Base-by-base conservation (phyloP, 208 protist species). In the Trypanosoma lewisi region DNA sequence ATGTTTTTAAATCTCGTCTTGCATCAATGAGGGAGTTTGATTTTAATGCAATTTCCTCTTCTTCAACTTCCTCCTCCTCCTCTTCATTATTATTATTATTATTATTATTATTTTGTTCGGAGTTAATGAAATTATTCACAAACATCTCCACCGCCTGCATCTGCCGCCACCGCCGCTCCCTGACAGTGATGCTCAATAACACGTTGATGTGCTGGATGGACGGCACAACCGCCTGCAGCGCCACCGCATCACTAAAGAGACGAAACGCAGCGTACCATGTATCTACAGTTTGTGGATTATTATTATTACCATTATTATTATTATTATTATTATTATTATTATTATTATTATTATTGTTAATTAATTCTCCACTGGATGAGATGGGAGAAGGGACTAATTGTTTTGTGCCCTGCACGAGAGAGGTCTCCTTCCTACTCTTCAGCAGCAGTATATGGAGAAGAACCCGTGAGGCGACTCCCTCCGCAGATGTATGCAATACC, bases 141-240 rank as follows among this genome's bases (percentile, higher is more conserved):
- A 86, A 87, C 36, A 66, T 73, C 54, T 88, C 82, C 31, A 89
- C 74, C 14, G 59, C 37, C 47, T 78, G 71, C 31, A 71, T 54
- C 27, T 80, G 70, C 9, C 8, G 36, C 85, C 85, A 93, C 37
- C 68, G 51, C n/a, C 48, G 36, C 53, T 85, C 72, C n/a, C 74
- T 73, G 21, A 83, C 59, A 19, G 80, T 77, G 34, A 87, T 65
- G 27, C 71, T 68, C 0, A 93, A 74, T 6, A 93, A 64, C 0
- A 89, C 65, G 55, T 89, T 87, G 47, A 93, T 78, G 64, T 93
- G 86, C 61, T 80, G 75, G n/a, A 78, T 72, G 3, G 78, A 84
- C 4, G 86, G 83, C 12, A 77, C 67, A 14, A 92, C 80, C 30
- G 67, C 77, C 33, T 82, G 77, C 45, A 77, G 47, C 37, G 75